A percentile compares a stretch with the other conserved stretches of the same genome.
Conservation (phyloP, 192 early-diverging fungal genomes). For the Pilaira anomala region DNA sequence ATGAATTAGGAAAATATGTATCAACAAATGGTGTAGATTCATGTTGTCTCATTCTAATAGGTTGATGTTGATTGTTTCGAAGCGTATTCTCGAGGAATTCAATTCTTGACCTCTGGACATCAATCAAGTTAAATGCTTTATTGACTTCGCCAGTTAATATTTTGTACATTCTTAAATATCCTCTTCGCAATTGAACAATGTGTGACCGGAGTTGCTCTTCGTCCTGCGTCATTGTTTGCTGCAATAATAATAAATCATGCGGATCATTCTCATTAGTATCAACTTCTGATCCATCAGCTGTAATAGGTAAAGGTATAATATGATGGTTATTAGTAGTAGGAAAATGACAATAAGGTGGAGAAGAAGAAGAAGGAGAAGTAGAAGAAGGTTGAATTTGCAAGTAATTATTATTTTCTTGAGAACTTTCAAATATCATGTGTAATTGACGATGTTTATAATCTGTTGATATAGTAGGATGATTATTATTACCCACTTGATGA, state of each 20-base stretch:
- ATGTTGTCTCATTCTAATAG: background rate
- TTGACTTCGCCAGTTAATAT: slow-evolving; percentile 12
- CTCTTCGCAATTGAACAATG: slow-evolving; percentile 7
- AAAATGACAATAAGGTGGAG: no score
- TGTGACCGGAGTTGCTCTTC: slow-evolving; percentile 15
- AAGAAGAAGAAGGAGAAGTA: no score
- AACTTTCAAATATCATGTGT: background rate
- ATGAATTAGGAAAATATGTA: slow-evolving; percentile 8
- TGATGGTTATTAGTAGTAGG: background rate
- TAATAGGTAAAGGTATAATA: background rate
- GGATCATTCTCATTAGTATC: slow-evolving; percentile 1
- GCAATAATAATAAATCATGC: slow-evolving; percentile 13
- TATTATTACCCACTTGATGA: no score
- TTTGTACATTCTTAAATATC: slow-evolving; percentile 13
- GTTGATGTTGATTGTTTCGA: slow-evolving; percentile 5
- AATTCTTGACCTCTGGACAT: slow-evolving; percentile 13
- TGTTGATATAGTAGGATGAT: no score
- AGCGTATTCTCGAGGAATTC: slow-evolving; percentile 13
- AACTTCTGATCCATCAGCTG: slow-evolving; percentile 1
- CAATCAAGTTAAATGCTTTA: slow-evolving; percentile 4
- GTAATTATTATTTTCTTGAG: background rate
- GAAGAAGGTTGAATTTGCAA: background rate
- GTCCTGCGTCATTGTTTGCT: slow-evolving; percentile 15
- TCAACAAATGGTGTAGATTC: background rate
- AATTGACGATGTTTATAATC: background rate